These are phyloP conservation scores for Diaporthe citriasiana DNA, from an alignment of 2,329 filamentous ascomycete genomes.

Conservation along the genomic window DNA sequence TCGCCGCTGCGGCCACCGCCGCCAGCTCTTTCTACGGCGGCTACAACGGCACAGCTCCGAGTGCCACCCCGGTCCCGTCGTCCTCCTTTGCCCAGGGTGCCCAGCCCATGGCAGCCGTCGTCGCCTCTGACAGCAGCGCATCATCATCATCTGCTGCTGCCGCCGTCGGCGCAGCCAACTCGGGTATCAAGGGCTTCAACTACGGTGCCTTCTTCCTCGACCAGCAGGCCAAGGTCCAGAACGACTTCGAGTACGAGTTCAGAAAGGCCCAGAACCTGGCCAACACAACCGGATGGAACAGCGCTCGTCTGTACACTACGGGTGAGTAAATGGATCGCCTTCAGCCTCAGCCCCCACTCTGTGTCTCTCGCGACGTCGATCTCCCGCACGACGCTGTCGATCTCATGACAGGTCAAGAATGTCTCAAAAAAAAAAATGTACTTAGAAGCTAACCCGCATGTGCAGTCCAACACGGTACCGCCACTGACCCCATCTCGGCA, in stretches of 20 bases:
- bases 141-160: too few species aligned
- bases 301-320: conserved; percentile 82
- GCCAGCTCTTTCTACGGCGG: conserved; percentile 35
- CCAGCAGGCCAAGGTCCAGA: conserved; percentile 70
- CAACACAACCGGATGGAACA: conserved; percentile 76
- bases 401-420: conserved; percentile 6
- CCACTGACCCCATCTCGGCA: conserved; percentile 82
- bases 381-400: conserved; percentile 11
- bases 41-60: conserved; percentile 4
- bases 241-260: conserved; percentile 80
- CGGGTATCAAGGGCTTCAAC: conserved; percentile 77
- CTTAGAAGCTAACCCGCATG: conserved; percentile 6
- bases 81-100: conserved; percentile 28
- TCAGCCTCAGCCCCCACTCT: background rate
- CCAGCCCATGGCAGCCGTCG: background rate
- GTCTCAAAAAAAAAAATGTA: background rate
- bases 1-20: conserved; percentile 44
- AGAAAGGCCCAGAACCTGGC: conserved; percentile 73
- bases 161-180: conserved; percentile 42
- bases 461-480: conserved; percentile 71
- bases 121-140: conserved; percentile 38
- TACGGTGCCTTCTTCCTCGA: conserved; percentile 76
- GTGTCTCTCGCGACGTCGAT: conserved; percentile 10
- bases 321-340: conserved; percentile 43
- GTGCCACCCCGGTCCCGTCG: conserved; percentile 12